A percentile compares a stretch with the other conserved stretches of the same genome.
phyloP scores from a whole-genome alignment of 2,329 filamentous ascomycete species.

The Hymenotorrendiella dingleyae region DNA sequence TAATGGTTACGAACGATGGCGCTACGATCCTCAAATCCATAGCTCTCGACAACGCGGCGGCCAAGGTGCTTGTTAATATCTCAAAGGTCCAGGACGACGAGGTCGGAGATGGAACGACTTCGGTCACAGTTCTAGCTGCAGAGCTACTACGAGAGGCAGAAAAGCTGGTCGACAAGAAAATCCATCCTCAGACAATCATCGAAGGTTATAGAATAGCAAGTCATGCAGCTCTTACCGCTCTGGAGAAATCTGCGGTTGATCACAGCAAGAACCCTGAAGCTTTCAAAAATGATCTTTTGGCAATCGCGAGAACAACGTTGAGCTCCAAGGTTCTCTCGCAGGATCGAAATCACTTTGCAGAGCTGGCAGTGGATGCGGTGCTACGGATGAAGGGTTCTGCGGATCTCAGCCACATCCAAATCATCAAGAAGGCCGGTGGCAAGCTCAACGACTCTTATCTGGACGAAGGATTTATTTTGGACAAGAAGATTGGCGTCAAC shows the following conservation, averaged over 20 bases:
- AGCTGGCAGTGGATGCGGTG: conserved; percentile 85
- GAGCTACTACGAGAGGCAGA: conserved; percentile 95
- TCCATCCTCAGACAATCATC: conserved; percentile 98
- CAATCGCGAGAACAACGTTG: conserved; percentile 90
- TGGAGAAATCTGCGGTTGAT: conserved; percentile 81
- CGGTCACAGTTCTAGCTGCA: conserved; percentile 91
- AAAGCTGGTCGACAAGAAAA: conserved; percentile 95
- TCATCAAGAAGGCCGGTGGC: conserved; percentile 98
- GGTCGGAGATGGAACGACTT: conserved; percentile 95
- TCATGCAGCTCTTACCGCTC: conserved; percentile 74
- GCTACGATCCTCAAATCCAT: conserved; percentile 98
- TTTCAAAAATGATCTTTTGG: conserved; percentile 83
- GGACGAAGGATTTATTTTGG: conserved; percentile 95
- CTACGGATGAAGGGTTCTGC: conserved; percentile 83
- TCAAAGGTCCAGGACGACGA: conserved; percentile 99
- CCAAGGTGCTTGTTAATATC: conserved; percentile 97
- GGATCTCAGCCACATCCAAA: conserved; percentile 95
- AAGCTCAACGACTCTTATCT: conserved; percentile 97
- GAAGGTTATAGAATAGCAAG: conserved; percentile 98
- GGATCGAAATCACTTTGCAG: conserved; percentile 85
- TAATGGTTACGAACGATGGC: conserved; percentile 98
- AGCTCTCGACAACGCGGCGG: conserved; percentile 94
- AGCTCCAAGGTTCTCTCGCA: conserved; percentile 96
- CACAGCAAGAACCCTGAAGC: conserved; percentile 77
- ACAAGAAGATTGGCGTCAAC: conserved; percentile 99